Base-by-base conservation (phyloP, 2,329 filamentous ascomycete species). In the Fusarium anguioides region DNA sequence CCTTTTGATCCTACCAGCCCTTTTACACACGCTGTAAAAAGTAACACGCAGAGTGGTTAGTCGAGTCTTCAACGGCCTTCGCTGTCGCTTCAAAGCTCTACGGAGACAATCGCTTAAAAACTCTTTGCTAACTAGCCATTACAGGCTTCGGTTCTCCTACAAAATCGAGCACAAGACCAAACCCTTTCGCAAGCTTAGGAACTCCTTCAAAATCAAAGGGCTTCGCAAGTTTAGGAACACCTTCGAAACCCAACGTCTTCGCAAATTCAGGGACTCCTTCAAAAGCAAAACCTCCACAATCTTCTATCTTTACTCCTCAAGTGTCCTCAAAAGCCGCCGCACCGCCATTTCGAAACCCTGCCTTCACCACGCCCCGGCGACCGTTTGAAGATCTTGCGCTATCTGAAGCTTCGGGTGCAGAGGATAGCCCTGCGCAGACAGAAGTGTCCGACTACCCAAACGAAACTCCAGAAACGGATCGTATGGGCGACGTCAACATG, bases 311-410 rank as follows among this genome's bases (percentile, higher is more conserved):
- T 72, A 80, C 80, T 26, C 80, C 83, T 8, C 76, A 80, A 41
- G 63, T 83, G 6, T 74, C 79, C 7, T 77, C 78, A 52, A 78
- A 79, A 36, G 77, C 80, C 42, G 78, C 80, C 1, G 84, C 83
- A 1, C 80, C 85, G 15, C 80, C 83, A 1, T 90, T 90, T 64
- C 84, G 87, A 21, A 90, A 90, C 67, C 86, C 87, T 1, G 84
- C 87, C 4, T 90, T 90, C 66, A 89, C 85, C 4, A 90, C 88
- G 0, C 88, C 87, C 1, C 84, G 88, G 46, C 86, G 84, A 58
- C 82, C 84, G 0, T 80, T 85, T 60, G 86, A 89, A 33, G 81
- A 86, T 31, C 78, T 83, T 17, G 72, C 80, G 4, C 77, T 86
- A 46, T 87, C 86, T 5, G 87, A 89, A 70, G 78, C 80, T 37